Evolutionary conservation across 2,329 filamentous ascomycete genomes (phyloP).

Genomic region (Lithohypha guttulata): DNA sequence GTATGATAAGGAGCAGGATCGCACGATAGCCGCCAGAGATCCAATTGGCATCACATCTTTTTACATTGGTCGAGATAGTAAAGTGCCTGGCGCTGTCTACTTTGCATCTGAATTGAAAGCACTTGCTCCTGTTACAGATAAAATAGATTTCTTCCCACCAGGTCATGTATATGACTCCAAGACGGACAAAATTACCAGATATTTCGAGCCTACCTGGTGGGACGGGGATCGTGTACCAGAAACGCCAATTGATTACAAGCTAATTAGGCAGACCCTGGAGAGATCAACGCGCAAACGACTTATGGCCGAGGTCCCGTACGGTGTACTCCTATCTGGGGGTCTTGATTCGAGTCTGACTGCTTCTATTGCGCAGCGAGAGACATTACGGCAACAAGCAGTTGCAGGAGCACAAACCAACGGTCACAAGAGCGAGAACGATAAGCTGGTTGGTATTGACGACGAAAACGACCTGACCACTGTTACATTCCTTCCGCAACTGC

Average conservation of each 20-base stretch:
- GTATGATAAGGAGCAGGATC: slow-evolving; percentile 89
- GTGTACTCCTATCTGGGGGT: slow-evolving; percentile 87
- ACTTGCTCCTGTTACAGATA: slow-evolving; percentile 84
- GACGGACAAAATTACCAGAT: slow-evolving; percentile 72
- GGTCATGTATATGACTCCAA: slow-evolving; percentile 94
- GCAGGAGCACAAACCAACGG: slow-evolving; percentile 28
- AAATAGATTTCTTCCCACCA: slow-evolving; percentile 86
- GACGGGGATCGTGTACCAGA: slow-evolving; percentile 68
- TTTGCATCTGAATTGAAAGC: slow-evolving; percentile 97
- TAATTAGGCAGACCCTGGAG: slow-evolving; percentile 72
- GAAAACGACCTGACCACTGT: slow-evolving; percentile 80
- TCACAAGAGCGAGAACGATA: slow-evolving; percentile 45
- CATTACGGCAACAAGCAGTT: slow-evolving; percentile 56
- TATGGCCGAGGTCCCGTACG: slow-evolving; percentile 98
- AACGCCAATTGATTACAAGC: slow-evolving; percentile 71
- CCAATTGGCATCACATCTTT: slow-evolving; percentile 96
- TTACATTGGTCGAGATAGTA: slow-evolving; percentile 84
- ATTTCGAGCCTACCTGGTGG: slow-evolving; percentile 90
- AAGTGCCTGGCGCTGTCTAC: slow-evolving; percentile 74
- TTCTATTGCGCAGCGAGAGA: slow-evolving; percentile 90
- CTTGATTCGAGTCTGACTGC: slow-evolving; percentile 93
- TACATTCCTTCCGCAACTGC: slow-evolving; percentile 84
- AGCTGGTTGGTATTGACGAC: slow-evolving; percentile 89
- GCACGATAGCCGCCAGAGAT: slow-evolving; percentile 85
- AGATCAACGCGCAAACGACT: slow-evolving; percentile 87